Evolutionary conservation across 208 protist species (phyloP), one percentile per base, ranked within the genome.

Genomic region (Wallacemonas sp.): DNA sequence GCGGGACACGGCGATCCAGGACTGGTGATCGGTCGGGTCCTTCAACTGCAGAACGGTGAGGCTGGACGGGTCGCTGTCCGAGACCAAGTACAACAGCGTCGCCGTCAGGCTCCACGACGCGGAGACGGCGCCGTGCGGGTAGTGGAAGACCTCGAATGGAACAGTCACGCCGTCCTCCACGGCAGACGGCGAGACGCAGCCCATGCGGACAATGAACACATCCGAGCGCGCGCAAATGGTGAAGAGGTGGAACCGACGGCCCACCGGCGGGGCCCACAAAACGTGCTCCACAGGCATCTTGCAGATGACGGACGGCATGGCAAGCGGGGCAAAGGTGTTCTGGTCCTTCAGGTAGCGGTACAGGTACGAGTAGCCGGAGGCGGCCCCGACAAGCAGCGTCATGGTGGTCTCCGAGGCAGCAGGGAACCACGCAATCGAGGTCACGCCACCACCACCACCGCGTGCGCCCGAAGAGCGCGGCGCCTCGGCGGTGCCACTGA

Each of bases 391-490:
- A 32, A 89, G 88, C 12, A 96, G 72, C 29, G 91, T 94, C 86
- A 93, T 92, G 5, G 77, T 82, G 26, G 77, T 65, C 74, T 93
- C 88, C 44, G 74, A 76, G 0, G 80, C 73, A 32, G 88, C 89
- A 23, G 91, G 87, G 68, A 94, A 96, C 87, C 88, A 96, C 8
- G 86, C 79, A 48, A 94, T 88, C 31, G 87, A 78, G 2, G 86
- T 90, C 55, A 96, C 79, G 25, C 87, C 91, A 50, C 75, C 68
- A 20, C 28, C 76, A 69, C 49, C 70, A 44, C 23, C 44, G 44
- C 41, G 5, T 23, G 38, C 57, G 1, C 7, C 33, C 57, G 25
- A 22, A 25, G 22, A 25, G 26, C 28, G 44, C 11, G 22, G 22
- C 28, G 28, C 42, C 20, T 25, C 59, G 11, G 25, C 3, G 3